Evolutionary conservation across 768 basidiomycete genomes (phyloP), one percentile per base, ranked within the genome.

Genomic region (Aureoboletus auriporus): DNA sequence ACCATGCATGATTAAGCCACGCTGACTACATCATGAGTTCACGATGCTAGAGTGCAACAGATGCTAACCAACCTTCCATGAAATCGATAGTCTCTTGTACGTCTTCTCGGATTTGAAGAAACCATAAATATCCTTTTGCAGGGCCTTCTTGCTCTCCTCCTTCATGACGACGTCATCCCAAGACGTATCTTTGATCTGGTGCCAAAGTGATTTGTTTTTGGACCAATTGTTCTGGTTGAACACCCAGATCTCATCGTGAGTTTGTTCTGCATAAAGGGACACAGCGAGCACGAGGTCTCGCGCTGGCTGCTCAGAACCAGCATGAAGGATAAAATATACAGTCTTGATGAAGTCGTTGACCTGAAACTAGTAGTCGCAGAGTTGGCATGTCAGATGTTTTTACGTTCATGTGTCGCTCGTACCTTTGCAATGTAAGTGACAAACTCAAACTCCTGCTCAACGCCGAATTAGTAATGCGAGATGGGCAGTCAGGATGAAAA

Each of bases 1-100:
- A 1, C 91, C 91, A 51, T 84, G 74, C 76, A 93, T 75, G 60
- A 93, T 89, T 51, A 92, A 63, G 27, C 89, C 90, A 49, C 89
- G 82, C 85, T 91, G 51, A 12, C 47, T 33, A 5, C 8, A 44
- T 6, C 9, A 9, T 57, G 38, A 54, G 46, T 10, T 34, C 28
- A 35, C 7, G 34, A 16, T 9, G 5, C 20, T 23, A 23, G 20
- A 23, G 11, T 26, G 39, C 14, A 28, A 36, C 3, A 13, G 11
- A 7, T 11, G 29, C 38, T 20, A 47, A 33, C 44, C 16, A 6
- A 83, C 84, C 79, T 90, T 93, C 90, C 90, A 93, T 1, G 90
- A 83, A 47, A 92, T 87, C 1, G 75, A 75, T 4, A 91, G 72
- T 14, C 81, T 77, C 64, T 82, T 84, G 70, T 92, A 93, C 2